Base-by-base conservation (phyloP, 106 monocot species). In the Agapanthus africanus region DNA sequence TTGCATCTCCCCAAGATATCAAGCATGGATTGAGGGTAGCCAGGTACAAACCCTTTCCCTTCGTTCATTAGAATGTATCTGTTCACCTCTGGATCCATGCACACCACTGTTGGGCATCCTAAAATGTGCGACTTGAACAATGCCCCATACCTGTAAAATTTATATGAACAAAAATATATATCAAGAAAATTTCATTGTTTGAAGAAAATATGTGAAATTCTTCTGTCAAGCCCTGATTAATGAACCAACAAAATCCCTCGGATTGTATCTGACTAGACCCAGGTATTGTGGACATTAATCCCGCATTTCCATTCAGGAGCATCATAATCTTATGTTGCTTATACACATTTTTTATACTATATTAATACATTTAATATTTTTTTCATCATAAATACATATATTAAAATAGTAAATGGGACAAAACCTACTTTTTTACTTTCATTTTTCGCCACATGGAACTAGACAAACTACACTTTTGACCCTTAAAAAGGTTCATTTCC, bases 71-170 rank as follows among this genome's bases (percentile, higher is more conserved):
- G 79, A 30, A 90, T 88, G 72, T 72, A 87, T 62, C 83, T 83
- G 81, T 99, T 99, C 32, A 92, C 40, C 36, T 92, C 97, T 54
- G 89, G 84, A 75, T 99, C 92, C 97, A 90, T 92, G 77, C 84
- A 92, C 7, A 92, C 80, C 13, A 92, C 92, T 44, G 97, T 99
- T 4, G 97, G 97, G 16, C 86, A 92, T 37, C 97, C 97, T 32
- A 99, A 69, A 70, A 99, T 80, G 23, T 92, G 97, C n/a, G 92
- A 78, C 69, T 87, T 92, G 80, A 90, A 99, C 49, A 99, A 57
- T 62, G 65, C 79, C 15, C 97, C 97, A 67, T 99, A 90, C 79
- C 97, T 99, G 66, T 23, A 68, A 60, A 59, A n/a, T n/a, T n/a
- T n/a, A n/a, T n/a, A n/a, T n/a, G n/a, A n/a, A n/a, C n/a, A n/a